These are phyloP conservation scores for Excoecaria agallocha DNA, from an alignment of 345 rosid genomes.

Conservation along the genomic window DNA sequence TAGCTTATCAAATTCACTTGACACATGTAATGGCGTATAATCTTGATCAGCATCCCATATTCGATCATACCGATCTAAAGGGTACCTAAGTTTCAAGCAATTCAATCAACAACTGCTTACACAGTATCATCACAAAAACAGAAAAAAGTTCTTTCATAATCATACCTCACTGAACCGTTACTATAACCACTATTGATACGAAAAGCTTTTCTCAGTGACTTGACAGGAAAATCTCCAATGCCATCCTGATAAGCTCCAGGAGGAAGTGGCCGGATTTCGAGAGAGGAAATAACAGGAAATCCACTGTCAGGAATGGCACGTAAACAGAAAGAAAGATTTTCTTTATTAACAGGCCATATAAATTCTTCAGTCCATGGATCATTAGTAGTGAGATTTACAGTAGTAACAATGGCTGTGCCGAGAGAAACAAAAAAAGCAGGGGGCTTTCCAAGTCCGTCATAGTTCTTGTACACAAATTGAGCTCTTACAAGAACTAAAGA, in stretches of 20 bases:
- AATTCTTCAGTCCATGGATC: constrained; percentile 89
- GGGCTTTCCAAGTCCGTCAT: constrained; percentile 58
- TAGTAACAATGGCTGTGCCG: constrained; percentile 55
- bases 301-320: constrained; percentile 47
- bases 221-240: constrained; percentile 37
- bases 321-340: constrained; percentile 54
- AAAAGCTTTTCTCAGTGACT: constrained; percentile 53
- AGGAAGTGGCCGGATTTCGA: constrained; percentile 82
- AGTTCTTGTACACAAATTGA: constrained; percentile 68
- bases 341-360: constrained; percentile 55
- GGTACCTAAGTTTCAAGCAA: constrained; percentile 54
- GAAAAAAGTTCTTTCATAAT: neutral
- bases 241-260: constrained; percentile 56
- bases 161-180: constrained; percentile 59
- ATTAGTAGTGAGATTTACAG: constrained; percentile 51
- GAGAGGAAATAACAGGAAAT: constrained; percentile 68
- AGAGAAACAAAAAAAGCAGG: constrained; percentile 71
- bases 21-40: constrained; percentile 57
- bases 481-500: constrained; percentile 68
- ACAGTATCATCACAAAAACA: neutral
- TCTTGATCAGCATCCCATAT: constrained; percentile 77
- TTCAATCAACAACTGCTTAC: neutral
- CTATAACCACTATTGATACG: constrained; percentile 68
- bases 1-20: constrained; percentile 38
- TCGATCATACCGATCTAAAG: constrained; percentile 75